Conservation (phyloP, 495 filamentous ascomycete species). For the Apodospora peruviana region DNA sequence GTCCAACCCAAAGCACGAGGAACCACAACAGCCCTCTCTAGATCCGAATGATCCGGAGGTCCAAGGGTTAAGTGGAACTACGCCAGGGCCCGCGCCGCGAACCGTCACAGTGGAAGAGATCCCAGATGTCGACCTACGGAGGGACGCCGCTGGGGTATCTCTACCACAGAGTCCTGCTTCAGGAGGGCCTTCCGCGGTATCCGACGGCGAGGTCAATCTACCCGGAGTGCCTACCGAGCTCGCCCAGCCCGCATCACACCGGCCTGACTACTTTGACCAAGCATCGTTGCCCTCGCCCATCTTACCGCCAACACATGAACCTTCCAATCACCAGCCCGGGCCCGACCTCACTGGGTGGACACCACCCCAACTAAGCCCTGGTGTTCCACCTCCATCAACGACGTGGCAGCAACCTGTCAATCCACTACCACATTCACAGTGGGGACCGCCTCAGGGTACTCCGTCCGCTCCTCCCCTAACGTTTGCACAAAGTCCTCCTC, state of each 20-base stretch:
- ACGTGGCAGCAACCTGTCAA: constrained; percentile 13
- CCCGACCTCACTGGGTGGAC: constrained; percentile 18
- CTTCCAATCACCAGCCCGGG: constrained; percentile 9
- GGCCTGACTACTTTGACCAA: constrained; percentile 18
- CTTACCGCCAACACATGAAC: constrained; percentile 15
- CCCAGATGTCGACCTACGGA: constrained; percentile 38
- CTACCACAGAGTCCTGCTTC: constrained; percentile 34
- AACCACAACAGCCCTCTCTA: constrained; percentile 38
- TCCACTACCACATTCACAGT: constrained; percentile 4
- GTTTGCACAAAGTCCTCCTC: constrained; percentile 17
- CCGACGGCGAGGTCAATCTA: constrained; percentile 22
- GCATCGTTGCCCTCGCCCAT: constrained; percentile 19
- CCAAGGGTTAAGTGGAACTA: constrained; percentile 40
- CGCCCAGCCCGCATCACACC: constrained; percentile 19
- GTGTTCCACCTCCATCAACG: constrained; percentile 15
- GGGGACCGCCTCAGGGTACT: constrained; percentile 3
- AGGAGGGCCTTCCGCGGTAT: constrained; percentile 36
- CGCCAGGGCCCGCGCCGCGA: constrained; percentile 33
- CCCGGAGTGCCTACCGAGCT: constrained; percentile 27
- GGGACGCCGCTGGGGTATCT: constrained; percentile 28
- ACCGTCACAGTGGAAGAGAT: constrained; percentile 53
- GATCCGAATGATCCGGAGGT: constrained; percentile 61
- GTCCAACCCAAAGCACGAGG: constrained; percentile 64
- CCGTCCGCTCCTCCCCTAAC: constrained; percentile 20
- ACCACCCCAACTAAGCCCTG: constrained; percentile 14